phyloP scores from a whole-genome alignment of 176 grass and related monocot species.

The Elaeis guineensis region DNA sequence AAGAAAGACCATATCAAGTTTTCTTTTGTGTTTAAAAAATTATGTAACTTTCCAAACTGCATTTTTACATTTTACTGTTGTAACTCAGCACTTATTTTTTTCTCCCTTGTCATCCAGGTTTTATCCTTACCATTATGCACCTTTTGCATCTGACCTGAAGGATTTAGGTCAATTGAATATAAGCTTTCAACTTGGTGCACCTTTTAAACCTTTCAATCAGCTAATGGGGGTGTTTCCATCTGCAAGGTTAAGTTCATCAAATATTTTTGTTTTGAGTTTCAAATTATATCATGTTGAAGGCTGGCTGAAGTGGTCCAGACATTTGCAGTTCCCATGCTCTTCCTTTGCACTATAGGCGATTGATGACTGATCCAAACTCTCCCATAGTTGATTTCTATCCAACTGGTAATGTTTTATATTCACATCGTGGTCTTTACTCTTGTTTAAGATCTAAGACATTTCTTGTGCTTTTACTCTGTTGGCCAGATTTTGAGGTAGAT shows the following conservation, averaged over 20 bases:
- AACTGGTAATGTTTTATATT: slow-evolving; percentile 41
- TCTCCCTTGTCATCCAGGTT: slow-evolving; percentile 39
- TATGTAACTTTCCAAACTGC: too few relatives aligned
- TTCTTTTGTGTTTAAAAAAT: slow-evolving; percentile 3
- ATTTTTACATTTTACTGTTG: too few relatives aligned
- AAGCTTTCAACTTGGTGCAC: slow-evolving; percentile 57
- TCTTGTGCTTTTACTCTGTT: slow-evolving; percentile 15
- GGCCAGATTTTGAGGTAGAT: slow-evolving; percentile 94
- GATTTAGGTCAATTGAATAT: slow-evolving; percentile 61
- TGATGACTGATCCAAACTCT: slow-evolving; percentile 75
- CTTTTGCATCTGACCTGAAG: slow-evolving; percentile 94
- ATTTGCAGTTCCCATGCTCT: slow-evolving; percentile 83
- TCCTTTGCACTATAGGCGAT: slow-evolving; percentile 58
- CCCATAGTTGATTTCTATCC: slow-evolving; percentile 98
- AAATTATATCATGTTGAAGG: slow-evolving; percentile 9
- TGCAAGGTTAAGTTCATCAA: slow-evolving; percentile 55
- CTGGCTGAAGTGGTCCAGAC: not conserved
- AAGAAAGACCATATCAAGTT: not conserved
- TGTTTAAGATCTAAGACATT: slow-evolving; percentile 3
- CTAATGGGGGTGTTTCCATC: slow-evolving; percentile 99
- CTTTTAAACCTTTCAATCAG: slow-evolving; percentile 98
- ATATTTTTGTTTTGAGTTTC: not conserved
- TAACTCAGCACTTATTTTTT: too few relatives aligned
- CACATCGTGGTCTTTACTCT: not conserved
- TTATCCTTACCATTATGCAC: slow-evolving; percentile 99